These are phyloP conservation scores for Globisporangium splendens DNA, from an alignment of 352 stramenopile genomes.

Conservation along the genomic window DNA sequence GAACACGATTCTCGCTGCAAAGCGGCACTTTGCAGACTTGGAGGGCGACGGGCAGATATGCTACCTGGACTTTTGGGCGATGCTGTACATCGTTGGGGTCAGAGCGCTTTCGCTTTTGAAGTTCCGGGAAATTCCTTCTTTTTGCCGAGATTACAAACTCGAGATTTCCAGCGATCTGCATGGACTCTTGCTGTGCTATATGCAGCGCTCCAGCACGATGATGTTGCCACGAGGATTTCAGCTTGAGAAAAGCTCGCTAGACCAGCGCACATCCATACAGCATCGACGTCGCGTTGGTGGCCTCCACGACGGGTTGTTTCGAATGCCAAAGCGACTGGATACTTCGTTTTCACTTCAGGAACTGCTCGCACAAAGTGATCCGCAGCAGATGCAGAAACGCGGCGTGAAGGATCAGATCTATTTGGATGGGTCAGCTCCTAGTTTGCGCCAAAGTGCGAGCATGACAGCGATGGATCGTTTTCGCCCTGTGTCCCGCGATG, in stretches of 20 bases:
- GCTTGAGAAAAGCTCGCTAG: conserved; percentile 44
- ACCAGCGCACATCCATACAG: conserved; percentile 33
- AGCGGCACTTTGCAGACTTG: conserved; percentile 45
- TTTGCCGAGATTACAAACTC: conserved; percentile 76
- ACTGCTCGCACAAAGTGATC: conserved; percentile 19
- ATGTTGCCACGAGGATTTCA: conserved; percentile 56
- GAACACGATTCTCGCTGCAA: conserved; percentile 39
- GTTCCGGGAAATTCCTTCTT: conserved; percentile 67
- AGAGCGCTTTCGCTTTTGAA: conserved; percentile 48
- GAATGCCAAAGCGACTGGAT: conserved; percentile 24
- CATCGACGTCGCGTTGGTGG: conserved; percentile 41
- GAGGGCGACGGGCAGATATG: conserved; percentile 61
- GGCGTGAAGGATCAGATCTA: conserved; percentile 24
- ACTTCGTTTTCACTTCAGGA: conserved; percentile 43
- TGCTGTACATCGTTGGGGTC: conserved; percentile 74
- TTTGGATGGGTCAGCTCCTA: conserved; percentile 26
- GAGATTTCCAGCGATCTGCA: conserved; percentile 52
- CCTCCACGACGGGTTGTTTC: conserved; percentile 47
- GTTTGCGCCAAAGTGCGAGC: conserved; percentile 30
- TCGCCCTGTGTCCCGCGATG: conserved; percentile 24
- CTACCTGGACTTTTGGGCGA: conserved; percentile 82
- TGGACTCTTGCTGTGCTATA: conserved; percentile 47
- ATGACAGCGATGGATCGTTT: conserved; percentile 38
- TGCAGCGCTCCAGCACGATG: conserved; percentile 53
- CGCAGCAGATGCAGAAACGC: conserved; percentile 9